Conservation (phyloP, 495 filamentous ascomycete species). For the Penicillium desertorum region DNA sequence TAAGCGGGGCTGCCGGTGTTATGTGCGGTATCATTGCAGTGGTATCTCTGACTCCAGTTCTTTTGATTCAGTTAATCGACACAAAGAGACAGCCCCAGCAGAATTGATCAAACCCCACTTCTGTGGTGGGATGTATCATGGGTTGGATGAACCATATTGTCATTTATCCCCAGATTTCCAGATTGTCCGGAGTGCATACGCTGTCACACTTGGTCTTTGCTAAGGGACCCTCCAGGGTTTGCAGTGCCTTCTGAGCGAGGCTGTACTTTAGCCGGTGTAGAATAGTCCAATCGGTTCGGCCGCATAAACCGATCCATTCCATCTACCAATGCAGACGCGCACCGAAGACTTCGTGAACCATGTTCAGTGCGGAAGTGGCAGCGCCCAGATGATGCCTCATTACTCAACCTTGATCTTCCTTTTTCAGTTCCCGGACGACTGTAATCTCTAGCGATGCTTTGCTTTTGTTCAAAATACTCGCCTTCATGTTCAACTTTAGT, state of each 20-base stretch:
- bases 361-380: too few species aligned
- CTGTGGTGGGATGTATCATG: background rate
- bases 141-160: background rate
- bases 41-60: background rate
- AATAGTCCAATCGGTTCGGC: too few species aligned
- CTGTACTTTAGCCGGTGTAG: too few species aligned
- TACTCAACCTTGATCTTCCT: too few species aligned
- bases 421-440: background rate
- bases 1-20: background rate
- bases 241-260: too few species aligned
- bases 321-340: too few species aligned
- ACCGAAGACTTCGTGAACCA: too few species aligned
- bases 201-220: background rate
- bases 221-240: background rate
- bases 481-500: constrained; percentile 29
- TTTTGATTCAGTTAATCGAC: background rate
- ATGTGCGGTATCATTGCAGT: background rate
- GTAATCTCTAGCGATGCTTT: too few species aligned
- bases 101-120: background rate
- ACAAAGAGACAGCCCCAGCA: background rate
- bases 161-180: background rate
- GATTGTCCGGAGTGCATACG: background rate
- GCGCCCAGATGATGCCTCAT: too few species aligned
- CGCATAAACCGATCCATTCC: too few species aligned
- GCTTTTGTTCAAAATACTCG: too few species aligned